phyloP scores from a whole-genome alignment of 805 yeast species.

The Aciculoconidium aculeatum region DNA sequence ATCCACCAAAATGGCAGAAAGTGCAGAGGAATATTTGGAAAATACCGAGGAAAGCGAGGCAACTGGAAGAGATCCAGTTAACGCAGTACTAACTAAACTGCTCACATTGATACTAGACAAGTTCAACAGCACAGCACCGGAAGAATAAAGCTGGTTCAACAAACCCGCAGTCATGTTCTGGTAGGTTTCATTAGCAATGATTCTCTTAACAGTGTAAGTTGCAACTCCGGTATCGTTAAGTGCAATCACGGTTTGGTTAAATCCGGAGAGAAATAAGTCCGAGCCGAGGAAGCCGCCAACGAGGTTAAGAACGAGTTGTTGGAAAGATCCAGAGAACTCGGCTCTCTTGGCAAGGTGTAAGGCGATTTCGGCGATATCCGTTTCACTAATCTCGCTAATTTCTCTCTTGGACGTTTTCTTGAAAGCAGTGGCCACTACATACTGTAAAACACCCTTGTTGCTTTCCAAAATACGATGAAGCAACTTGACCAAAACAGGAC shows the following conservation, averaged over 20 bases:
- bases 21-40: constrained; percentile 26
- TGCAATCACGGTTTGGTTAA: constrained; percentile 18
- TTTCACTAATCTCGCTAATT: constrained; percentile 5
- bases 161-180: constrained; percentile 31
- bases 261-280: constrained; percentile 16
- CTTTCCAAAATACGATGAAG: constrained; percentile 25
- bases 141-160: constrained; percentile 19
- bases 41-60: constrained; percentile 8
- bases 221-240: constrained; percentile 38
- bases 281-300: constrained; percentile 25
- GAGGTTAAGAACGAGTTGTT: constrained; percentile 23
- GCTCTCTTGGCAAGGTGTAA: constrained; percentile 10
- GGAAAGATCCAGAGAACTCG: constrained; percentile 17
- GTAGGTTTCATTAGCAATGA: constrained; percentile 29
- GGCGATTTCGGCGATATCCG: too few relatives aligned
- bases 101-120: constrained; percentile 22
- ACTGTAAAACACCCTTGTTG: constrained; percentile 22
- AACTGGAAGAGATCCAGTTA: constrained; percentile 17
- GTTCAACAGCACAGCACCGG: constrained; percentile 22
- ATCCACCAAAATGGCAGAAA: constrained; percentile 23
- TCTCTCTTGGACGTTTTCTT: constrained; percentile 1
- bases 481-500: constrained; percentile 28
- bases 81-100: constrained; percentile 16
- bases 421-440: constrained; percentile 8
- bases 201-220: constrained; percentile 30